Percentiles rank a stretch among this genome's conserved stretches.
These are phyloP conservation scores for Phlyctochytrium bullatum DNA, from an alignment of 192 early-diverging fungal species.

Conservation along the genomic window DNA sequence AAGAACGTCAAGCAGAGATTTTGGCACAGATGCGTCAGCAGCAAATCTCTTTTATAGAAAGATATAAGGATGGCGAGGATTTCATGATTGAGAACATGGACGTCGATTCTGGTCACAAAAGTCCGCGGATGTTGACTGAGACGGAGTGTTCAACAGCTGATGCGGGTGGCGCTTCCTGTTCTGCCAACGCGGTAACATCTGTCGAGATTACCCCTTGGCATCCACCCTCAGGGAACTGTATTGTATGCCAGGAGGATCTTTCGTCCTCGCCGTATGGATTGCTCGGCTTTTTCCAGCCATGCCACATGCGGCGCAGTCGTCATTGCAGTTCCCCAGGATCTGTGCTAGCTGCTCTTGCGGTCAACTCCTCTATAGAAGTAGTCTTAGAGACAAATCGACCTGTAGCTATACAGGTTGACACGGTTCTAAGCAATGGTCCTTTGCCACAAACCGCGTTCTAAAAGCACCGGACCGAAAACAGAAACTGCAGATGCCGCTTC, in stretches of 20 bases:
- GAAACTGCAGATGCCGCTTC: neutral
- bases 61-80: conserved; percentile 52
- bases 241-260: conserved; percentile 94
- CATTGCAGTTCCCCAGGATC: neutral
- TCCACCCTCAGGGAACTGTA: conserved; percentile 83
- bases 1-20: conserved; percentile 85
- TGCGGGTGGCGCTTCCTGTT: too few relatives aligned
- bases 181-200: too few relatives aligned
- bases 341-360: neutral
- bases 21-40: conserved; percentile 86
- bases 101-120: neutral
- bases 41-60: conserved; percentile 83
- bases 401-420: conserved; percentile 1
- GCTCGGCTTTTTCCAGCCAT: conserved; percentile 81
- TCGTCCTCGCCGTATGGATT: conserved; percentile 65
- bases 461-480: neutral
- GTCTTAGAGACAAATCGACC: conserved; percentile 1
- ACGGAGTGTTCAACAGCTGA: neutral
- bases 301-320: conserved; percentile 57
- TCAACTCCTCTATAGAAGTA: neutral
- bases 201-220: too few relatives aligned
- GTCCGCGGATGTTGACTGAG: too few relatives aligned
- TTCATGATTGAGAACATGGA: conserved; percentile 14
- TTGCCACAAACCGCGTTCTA: neutral
- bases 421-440: neutral